Base-by-base conservation (phyloP, 805 yeast genomes). In the Starmerella gropengiesseri region DNA sequence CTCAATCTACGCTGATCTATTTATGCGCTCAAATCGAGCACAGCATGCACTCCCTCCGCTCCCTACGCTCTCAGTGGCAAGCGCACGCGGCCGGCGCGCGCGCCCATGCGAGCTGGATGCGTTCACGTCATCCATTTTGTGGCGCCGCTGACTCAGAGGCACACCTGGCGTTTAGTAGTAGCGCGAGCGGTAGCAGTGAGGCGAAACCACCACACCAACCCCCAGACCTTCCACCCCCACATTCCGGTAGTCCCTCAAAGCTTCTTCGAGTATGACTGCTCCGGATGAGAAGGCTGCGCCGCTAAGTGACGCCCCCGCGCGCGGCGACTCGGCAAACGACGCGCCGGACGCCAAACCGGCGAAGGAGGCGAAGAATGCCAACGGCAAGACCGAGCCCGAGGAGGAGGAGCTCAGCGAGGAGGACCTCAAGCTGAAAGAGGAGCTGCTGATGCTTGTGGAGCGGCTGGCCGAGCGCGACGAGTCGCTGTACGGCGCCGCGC, bases 351-450 rank as follows among this genome's bases (percentile, higher is more conserved):
- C 31, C 7, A 41, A 41, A 34, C 20, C 21, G 11, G 46, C 27
- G 27, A 35, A 35, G 38, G 30, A 35, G 13, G 31, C 30, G 14
- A 27, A 36, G 39, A 17, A 21, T 16, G 38, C 40, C 21, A 13
- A 21, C 13, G 37, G 36, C 13, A 37, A 35, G 33, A 32, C 40
- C 33, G 43, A 32, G 23, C 28, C 34, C 18, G 60, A 56, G 27
- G 93, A 79, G 56, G 95, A 86, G 59, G 95, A 86, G 59, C 71
- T 91, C 46, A 80, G 86, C 22, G 97, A 87, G 62, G 97, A 89
- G 61, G 98, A 91, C 63, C 80, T 76, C 53, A 82, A 80, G 59
- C 72, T 91, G 53, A 87, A 91, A 59, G 75, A 73, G 39, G 94
- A 86, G 57, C 73, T 91, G 56, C 97, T 87, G 55, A 65, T 76